Evolutionary conservation across 2,329 filamentous ascomycete genomes (phyloP).

Genomic region (Hirsutella thompsonii): DNA sequence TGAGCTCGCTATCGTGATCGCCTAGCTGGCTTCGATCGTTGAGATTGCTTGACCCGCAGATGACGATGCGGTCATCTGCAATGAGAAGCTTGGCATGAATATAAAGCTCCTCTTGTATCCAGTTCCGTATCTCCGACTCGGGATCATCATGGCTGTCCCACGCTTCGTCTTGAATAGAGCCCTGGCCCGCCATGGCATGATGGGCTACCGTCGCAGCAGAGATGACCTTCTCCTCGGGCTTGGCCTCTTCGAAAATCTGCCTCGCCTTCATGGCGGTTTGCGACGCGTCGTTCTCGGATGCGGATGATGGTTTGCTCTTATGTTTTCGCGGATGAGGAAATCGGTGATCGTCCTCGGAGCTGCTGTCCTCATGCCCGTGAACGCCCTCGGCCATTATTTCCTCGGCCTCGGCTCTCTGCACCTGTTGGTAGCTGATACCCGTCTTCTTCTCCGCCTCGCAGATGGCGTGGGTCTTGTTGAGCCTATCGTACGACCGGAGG

Average conservation of each 20-base stretch:
- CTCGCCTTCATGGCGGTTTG: slow-evolving; percentile 32
- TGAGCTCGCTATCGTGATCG: slow-evolving; percentile 80
- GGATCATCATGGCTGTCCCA: slow-evolving; percentile 58
- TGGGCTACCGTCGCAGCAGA: slow-evolving; percentile 47
- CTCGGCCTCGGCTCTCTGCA: slow-evolving; percentile 78
- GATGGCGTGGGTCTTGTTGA: slow-evolving; percentile 69
- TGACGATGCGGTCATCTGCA: slow-evolving; percentile 71
- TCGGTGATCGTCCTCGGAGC: slow-evolving; percentile 14
- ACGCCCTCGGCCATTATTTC: slow-evolving; percentile 72
- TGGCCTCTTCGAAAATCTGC: slow-evolving; percentile 37
- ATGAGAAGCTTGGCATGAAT: slow-evolving; percentile 88
- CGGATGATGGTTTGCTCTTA: slow-evolving; percentile 30
- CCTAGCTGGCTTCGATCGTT: slow-evolving; percentile 86
- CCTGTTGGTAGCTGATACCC: slow-evolving; percentile 72
- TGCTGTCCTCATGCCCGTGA: slow-evolving; percentile 38
- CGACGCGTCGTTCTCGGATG: slow-evolving; percentile 19
- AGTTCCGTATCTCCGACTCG: slow-evolving; percentile 70
- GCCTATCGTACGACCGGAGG: slow-evolving; percentile 77
- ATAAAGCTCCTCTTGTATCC: slow-evolving; percentile 93
- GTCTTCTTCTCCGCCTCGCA: slow-evolving; percentile 66
- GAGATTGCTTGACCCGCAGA: slow-evolving; percentile 81
- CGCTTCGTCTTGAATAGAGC: slow-evolving; percentile 49
- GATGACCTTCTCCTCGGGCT: slow-evolving; percentile 21
- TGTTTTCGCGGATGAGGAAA: slow-evolving; percentile 25
- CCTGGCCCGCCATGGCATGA: slow-evolving; percentile 61